Percentiles rank a stretch among this genome's conserved stretches.
Evolutionary conservation across 495 filamentous ascomycete species (phyloP).

Genomic region (Mytilinidion resinicola): DNA sequence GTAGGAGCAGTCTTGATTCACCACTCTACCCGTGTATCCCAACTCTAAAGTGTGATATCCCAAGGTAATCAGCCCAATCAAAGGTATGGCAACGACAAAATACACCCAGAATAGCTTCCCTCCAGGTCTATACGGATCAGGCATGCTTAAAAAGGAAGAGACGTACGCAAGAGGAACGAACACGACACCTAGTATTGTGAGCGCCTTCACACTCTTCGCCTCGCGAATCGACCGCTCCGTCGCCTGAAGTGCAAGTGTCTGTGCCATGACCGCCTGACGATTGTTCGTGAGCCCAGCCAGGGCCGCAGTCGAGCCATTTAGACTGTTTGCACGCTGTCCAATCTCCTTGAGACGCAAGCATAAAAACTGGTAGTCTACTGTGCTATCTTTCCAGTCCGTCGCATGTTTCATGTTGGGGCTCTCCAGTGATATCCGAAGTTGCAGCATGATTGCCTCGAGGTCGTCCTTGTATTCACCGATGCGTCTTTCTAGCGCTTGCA

Average conservation of each 20-base stretch:
- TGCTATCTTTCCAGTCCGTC: not conserved
- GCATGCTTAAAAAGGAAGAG: conserved; percentile 1
- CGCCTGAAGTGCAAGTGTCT: not conserved
- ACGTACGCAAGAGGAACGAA: conserved; percentile 2
- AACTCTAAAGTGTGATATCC: not conserved
- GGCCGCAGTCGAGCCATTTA: not conserved
- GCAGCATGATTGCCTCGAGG: not conserved
- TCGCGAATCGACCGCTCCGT: conserved; percentile 1
- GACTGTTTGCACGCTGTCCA: not conserved
- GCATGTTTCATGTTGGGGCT: not conserved
- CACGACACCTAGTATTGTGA: not conserved
- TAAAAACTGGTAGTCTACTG: not conserved
- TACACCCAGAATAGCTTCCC: conserved; percentile 1
- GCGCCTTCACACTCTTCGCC: conserved; percentile 4
- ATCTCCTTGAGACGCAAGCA: not conserved
- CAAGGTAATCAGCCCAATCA: not conserved
- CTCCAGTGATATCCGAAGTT: not conserved
- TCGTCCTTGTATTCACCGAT: not conserved
- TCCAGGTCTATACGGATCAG: not conserved
- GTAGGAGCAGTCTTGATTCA: not conserved
- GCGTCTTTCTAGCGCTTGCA: not conserved
- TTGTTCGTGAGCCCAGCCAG: not conserved
- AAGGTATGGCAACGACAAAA: not conserved
- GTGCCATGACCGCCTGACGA: not conserved
- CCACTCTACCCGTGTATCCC: not conserved